phyloP scores from a whole-genome alignment of 805 yeast species.

The Wickerhamiella kazuoi region DNA sequence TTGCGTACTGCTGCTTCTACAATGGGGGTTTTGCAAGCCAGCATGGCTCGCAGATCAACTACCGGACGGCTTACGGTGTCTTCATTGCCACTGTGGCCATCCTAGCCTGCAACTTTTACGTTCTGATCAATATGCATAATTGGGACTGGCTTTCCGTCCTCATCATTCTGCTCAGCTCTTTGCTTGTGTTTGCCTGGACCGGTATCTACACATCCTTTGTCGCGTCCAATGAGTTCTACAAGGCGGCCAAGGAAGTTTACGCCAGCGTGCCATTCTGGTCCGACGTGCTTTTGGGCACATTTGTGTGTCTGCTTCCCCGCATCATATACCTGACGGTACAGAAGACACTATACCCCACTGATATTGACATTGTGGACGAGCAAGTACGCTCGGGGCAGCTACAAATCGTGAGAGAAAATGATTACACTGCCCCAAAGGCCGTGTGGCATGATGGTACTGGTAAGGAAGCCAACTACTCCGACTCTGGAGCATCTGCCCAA shows the following conservation, averaged over 20 bases:
- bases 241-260: slow-evolving; percentile 43
- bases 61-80: slow-evolving; percentile 56
- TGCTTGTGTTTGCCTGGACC: slow-evolving; percentile 55
- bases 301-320: slow-evolving; percentile 44
- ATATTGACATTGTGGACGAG: slow-evolving; percentile 39
- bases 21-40: slow-evolving; percentile 27
- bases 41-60: slow-evolving; percentile 40
- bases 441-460: neutral
- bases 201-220: slow-evolving; percentile 52
- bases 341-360: slow-evolving; percentile 40
- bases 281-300: slow-evolving; percentile 35
- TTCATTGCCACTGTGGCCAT: slow-evolving; percentile 44
- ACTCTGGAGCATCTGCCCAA: neutral
- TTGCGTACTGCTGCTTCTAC: slow-evolving; percentile 44
- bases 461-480: neutral
- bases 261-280: slow-evolving; percentile 55
- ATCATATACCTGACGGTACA: slow-evolving; percentile 33
- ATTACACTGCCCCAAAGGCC: neutral
- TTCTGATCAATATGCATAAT: slow-evolving; percentile 47
- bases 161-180: slow-evolving; percentile 35
- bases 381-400: neutral
- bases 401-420: neutral
- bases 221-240: slow-evolving; percentile 41
- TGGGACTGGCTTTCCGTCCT: slow-evolving; percentile 61
- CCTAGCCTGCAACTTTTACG: slow-evolving; percentile 45